Conservation (phyloP, 1,139 yeast genomes). For the Candida labiduridarum region DNA sequence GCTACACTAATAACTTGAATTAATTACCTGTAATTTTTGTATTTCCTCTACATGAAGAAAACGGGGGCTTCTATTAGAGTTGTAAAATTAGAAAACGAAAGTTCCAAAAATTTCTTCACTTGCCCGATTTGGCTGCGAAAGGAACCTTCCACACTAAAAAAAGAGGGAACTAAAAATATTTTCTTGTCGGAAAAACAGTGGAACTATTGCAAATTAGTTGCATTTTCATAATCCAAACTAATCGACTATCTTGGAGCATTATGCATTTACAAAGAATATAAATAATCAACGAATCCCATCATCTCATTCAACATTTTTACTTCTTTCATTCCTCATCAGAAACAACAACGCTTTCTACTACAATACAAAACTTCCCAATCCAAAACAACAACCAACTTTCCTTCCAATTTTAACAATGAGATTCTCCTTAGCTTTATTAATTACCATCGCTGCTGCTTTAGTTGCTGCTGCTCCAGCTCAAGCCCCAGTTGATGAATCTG, state of each 20-base stretch:
- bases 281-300: neutral
- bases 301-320: neutral
- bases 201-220: neutral
- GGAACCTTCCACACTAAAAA: conserved; percentile 5
- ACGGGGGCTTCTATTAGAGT: neutral
- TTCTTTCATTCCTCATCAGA: conserved; percentile 1
- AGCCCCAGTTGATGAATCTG: conserved; percentile 5
- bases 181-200: neutral
- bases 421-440: conserved; percentile 14
- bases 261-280: neutral
- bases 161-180: neutral
- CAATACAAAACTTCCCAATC: neutral
- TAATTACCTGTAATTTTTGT: neutral
- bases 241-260: neutral
- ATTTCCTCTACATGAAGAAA: neutral
- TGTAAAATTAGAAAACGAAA: neutral
- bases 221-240: neutral
- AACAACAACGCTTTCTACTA: conserved; percentile 1
- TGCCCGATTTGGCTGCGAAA: conserved; percentile 17
- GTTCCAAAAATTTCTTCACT: neutral
- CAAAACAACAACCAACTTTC: neutral
- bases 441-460: conserved; percentile 12
- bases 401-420: conserved; percentile 9
- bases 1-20: neutral
- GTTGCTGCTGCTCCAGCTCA: conserved; percentile 15